These are phyloP conservation scores for Podosphaera fusca DNA, from an alignment of 2,329 filamentous ascomycete species.

Conservation along the genomic window DNA sequence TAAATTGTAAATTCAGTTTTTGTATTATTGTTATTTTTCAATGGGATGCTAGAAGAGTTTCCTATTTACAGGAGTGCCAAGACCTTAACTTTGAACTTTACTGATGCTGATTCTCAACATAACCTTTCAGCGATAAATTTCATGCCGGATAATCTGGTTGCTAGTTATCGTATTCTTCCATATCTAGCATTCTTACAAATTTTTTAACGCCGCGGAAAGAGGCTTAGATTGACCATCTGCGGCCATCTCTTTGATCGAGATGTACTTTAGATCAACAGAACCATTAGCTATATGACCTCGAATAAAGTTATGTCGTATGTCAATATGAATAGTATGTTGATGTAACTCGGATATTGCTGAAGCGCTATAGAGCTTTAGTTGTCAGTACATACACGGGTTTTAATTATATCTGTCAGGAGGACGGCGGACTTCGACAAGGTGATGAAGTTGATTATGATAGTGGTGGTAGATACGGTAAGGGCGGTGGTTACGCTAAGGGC, in stretches of 20 bases:
- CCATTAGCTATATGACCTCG: neutral
- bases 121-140: neutral
- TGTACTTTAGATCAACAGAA: neutral
- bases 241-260: neutral
- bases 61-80: neutral
- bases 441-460: no score
- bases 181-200: neutral
- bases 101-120: neutral
- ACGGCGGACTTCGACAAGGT: no score
- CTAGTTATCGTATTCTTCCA: neutral
- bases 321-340: neutral
- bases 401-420: neutral
- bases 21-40: neutral
- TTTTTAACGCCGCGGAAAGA: neutral
- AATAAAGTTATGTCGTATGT: neutral
- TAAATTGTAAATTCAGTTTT: neutral
- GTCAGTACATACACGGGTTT: neutral
- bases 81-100: neutral
- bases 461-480: no score
- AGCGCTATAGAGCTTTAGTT: neutral
- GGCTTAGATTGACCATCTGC: neutral
- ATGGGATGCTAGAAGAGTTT: neutral
- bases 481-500: no score
- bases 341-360: neutral
- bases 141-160: neutral